phyloP scores from a whole-genome alignment of 2,329 filamentous ascomycete species.

The Macroventuria anomochaeta region DNA sequence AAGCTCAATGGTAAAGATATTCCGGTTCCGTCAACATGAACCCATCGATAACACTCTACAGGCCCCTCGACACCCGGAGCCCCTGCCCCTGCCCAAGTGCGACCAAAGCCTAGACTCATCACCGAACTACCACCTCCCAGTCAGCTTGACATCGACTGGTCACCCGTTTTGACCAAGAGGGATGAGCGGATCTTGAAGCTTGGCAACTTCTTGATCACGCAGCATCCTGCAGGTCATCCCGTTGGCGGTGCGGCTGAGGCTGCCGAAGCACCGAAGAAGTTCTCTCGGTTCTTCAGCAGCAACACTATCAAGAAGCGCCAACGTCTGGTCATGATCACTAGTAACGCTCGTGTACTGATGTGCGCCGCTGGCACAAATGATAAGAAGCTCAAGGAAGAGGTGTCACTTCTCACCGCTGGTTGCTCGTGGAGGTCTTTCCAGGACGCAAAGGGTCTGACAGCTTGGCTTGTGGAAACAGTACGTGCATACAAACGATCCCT shows the following conservation, averaged over 20 bases:
- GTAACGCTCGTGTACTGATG: slow-evolving; percentile 85
- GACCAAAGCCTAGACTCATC: slow-evolving; percentile 76
- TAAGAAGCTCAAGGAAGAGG: slow-evolving; percentile 91
- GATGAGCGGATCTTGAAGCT: slow-evolving; percentile 96
- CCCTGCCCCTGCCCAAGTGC: slow-evolving; percentile 31
- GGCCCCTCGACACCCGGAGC: slow-evolving; percentile 39
- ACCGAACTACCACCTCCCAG: slow-evolving; percentile 96
- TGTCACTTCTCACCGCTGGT: slow-evolving; percentile 79
- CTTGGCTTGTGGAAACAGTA: slow-evolving; percentile 94
- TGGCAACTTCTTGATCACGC: slow-evolving; percentile 85
- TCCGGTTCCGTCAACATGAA: slow-evolving; percentile 11
- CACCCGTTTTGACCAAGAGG: slow-evolving; percentile 84
- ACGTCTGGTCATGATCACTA: slow-evolving; percentile 92
- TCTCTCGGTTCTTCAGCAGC: slow-evolving; percentile 91
- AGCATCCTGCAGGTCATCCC: slow-evolving; percentile 77
- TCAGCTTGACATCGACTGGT: slow-evolving; percentile 98
- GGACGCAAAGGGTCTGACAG: slow-evolving; percentile 84
- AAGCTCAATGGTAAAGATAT: slow-evolving; percentile 52
- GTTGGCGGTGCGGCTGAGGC: slow-evolving; percentile 71
- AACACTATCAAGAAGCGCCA: slow-evolving; percentile 92
- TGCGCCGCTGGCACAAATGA: slow-evolving; percentile 92
- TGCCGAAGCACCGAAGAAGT: slow-evolving; percentile 75
- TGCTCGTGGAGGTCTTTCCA: slow-evolving; percentile 79
- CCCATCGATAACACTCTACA: slow-evolving; percentile 27
- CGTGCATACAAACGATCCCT: slow-evolving; percentile 50